These are phyloP conservation scores for Apophysomyces ossiformis DNA, from an alignment of 371 early-diverging fungal genomes.

Conservation along the genomic window DNA sequence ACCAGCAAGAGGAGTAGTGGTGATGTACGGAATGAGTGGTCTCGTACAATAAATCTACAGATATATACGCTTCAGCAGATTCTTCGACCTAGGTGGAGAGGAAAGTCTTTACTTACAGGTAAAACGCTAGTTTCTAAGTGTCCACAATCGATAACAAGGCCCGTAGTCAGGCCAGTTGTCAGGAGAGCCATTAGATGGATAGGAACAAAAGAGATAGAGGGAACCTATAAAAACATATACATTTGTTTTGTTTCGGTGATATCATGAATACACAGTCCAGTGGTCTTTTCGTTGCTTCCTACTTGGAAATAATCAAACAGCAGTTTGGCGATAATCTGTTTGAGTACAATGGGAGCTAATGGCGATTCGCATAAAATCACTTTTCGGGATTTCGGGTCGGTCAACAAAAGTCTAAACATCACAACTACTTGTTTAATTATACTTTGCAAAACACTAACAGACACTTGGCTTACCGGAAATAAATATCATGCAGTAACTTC, in stretches of 20 bases:
- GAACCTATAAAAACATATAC: conserved; percentile 49
- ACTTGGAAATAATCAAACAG: conserved; percentile 83
- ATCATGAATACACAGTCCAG: too few species aligned
- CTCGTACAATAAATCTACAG: conserved; percentile 77
- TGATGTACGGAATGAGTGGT: conserved; percentile 71
- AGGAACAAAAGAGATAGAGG: conserved; percentile 84
- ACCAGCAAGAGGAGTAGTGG: conserved; percentile 79
- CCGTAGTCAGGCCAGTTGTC: conserved; percentile 79
- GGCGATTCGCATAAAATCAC: conserved; percentile 87
- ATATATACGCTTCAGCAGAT: conserved; percentile 18
- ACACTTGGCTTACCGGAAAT: conserved; percentile 37
- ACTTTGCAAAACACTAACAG: too few species aligned
- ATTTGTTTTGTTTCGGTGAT: too few species aligned
- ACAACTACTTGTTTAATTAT: too few species aligned
- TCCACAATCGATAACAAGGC: conserved; percentile 87
- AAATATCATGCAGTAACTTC: conserved; percentile 48
- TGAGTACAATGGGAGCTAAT: conserved; percentile 74
- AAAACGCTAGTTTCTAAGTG: conserved; percentile 75
- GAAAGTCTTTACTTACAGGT: conserved; percentile 64
- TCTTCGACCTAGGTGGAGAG: conserved; percentile 51
- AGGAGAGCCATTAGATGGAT: conserved; percentile 75
- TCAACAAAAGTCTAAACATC: conserved; percentile 63
- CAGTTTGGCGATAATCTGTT: conserved; percentile 71
- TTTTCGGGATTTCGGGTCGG: conserved; percentile 86
- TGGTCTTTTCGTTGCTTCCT: neutral